A percentile compares a stretch with the other conserved stretches of the same genome.
Conservation (phyloP, 2,329 filamentous ascomycete genomes). For the Colletotrichum sp. region DNA sequence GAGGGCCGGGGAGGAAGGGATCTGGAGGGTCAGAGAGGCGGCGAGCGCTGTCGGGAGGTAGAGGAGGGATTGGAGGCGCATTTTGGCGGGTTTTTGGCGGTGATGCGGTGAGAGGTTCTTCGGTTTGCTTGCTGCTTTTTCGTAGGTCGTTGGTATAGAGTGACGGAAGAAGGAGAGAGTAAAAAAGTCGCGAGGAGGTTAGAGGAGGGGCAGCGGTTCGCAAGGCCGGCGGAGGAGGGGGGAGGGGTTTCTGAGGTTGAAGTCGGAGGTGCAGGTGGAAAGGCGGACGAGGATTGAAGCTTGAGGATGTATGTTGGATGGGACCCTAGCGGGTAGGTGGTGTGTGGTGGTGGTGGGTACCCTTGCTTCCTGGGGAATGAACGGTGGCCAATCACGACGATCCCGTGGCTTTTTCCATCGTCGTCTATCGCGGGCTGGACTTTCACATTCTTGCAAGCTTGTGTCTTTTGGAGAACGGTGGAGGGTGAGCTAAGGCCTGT, state of each 20-base stretch:
- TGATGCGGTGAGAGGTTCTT: not conserved
- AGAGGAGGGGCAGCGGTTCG: not conserved
- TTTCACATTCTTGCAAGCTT: not conserved
- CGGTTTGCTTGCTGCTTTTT: not conserved
- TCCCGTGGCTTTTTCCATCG: not conserved
- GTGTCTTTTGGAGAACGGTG: not conserved
- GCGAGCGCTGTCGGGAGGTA: conserved; percentile 35
- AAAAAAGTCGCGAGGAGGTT: not conserved
- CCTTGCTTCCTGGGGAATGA: not conserved
- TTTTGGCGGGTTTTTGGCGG: conserved; percentile 22
- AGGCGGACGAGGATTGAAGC: not conserved
- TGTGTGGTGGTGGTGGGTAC: not conserved
- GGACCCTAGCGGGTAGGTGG: not conserved
- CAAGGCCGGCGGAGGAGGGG: not conserved
- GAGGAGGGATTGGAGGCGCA: conserved; percentile 40
- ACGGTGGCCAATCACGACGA: conserved; percentile 5
- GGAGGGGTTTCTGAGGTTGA: not conserved
- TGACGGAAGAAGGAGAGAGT: not conserved
- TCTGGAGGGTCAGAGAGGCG: conserved; percentile 50
- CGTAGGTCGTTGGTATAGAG: not conserved
- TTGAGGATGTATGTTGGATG: not conserved
- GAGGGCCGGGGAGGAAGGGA: conserved; percentile 40
- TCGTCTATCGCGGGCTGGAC: conserved; percentile 6
- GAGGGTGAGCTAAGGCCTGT: not conserved
- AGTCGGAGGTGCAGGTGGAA: not conserved